phyloP scores from a whole-genome alignment of 2,329 filamentous ascomycete genomes.

The Diaporthe sp. region DNA sequence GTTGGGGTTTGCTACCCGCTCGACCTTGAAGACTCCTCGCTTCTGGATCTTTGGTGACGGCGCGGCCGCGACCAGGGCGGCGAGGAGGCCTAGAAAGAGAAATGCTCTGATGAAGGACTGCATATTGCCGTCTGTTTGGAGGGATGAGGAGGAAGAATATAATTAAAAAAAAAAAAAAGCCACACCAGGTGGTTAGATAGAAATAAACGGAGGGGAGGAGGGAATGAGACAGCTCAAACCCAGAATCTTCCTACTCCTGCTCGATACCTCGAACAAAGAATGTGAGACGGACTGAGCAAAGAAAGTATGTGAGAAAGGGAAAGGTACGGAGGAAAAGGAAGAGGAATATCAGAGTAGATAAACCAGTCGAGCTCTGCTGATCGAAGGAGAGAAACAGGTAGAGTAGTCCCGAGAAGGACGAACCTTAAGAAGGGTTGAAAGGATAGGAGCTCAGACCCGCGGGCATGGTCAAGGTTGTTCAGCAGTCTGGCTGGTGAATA shows the following conservation, averaged over 20 bases:
- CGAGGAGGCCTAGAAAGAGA: constrained; percentile 59
- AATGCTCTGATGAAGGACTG: constrained; percentile 40
- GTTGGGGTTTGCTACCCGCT: constrained; percentile 64
- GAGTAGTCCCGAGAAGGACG: constrained; percentile 1
- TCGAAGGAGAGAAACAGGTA: neutral
- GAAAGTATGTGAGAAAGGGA: neutral
- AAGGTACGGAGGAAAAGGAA: neutral
- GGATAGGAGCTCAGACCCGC: constrained; percentile 29
- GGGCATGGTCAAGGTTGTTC: constrained; percentile 25
- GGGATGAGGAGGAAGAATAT: neutral
- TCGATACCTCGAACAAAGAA: constrained; percentile 30
- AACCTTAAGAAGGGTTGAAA: constrained; percentile 22
- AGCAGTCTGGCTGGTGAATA: constrained; percentile 13
- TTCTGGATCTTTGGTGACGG: constrained; percentile 54
- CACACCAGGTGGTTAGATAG: constrained; percentile 41
- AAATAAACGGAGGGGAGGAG: constrained; percentile 24
- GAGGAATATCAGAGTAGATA: constrained; percentile 28
- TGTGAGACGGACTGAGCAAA: constrained; percentile 11
- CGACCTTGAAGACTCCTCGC: constrained; percentile 69
- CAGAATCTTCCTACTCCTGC: constrained; percentile 31
- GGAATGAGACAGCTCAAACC: constrained; percentile 29
- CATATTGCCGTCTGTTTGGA: constrained; percentile 37
- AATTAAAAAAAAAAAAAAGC: constrained; percentile 28
- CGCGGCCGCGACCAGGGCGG: constrained; percentile 57
- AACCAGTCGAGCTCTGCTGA: constrained; percentile 28